These are phyloP conservation scores for Kuraishia floccosa DNA, from an alignment of 805 yeast species.

Conservation along the genomic window DNA sequence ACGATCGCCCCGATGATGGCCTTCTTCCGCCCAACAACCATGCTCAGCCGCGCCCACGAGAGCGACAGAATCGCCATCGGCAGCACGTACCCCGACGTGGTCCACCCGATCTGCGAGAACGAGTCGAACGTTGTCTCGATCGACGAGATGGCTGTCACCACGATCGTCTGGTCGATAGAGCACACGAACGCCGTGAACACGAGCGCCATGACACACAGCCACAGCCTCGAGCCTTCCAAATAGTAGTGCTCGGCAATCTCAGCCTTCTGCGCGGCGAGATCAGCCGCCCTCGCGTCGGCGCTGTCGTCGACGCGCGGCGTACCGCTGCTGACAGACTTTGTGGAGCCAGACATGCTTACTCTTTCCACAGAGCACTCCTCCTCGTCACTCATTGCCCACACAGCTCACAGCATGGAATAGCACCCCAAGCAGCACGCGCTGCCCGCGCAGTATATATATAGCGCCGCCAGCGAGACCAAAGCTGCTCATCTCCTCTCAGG, in stretches of 20 bases:
- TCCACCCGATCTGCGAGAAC: constrained; percentile 46
- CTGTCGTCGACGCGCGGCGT: background rate
- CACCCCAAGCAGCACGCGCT: no score
- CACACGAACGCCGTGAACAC: constrained; percentile 11
- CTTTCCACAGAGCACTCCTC: background rate
- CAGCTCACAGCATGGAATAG: background rate
- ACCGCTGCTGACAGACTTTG: background rate
- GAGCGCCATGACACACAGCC: constrained; percentile 6
- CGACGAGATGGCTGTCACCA: constrained; percentile 35
- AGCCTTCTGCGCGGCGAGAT: background rate
- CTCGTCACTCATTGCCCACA: no score
- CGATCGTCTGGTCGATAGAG: constrained; percentile 52
- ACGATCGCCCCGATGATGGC: constrained; percentile 33
- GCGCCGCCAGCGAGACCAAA: no score
- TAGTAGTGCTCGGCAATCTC: no score
- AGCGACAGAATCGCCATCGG: constrained; percentile 45
- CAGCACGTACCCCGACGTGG: constrained; percentile 41
- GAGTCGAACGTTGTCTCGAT: constrained; percentile 35
- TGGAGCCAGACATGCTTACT: background rate
- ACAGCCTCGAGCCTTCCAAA: background rate
- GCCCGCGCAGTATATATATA: no score
- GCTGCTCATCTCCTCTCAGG: no score
- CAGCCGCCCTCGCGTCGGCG: background rate
- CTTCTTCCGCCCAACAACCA: constrained; percentile 43
- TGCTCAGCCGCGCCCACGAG: constrained; percentile 45